A percentile compares a stretch with the other conserved stretches of the same genome.
phyloP scores from a whole-genome alignment of 2,329 filamentous ascomycete species.

The Rosellinia necatrix region DNA sequence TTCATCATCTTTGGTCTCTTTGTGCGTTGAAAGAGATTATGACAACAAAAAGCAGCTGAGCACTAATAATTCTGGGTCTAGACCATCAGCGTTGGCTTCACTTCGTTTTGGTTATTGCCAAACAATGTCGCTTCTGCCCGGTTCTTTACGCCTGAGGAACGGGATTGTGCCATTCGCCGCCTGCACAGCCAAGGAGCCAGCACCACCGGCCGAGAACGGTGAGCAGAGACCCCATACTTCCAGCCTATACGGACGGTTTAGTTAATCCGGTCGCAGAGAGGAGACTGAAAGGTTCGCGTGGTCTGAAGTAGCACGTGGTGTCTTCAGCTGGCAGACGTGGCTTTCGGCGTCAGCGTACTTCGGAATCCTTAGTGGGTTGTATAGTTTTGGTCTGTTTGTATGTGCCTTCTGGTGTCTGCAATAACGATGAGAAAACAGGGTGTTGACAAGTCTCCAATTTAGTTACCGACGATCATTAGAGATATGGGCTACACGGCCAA shows the following conservation, averaged over 20 bases:
- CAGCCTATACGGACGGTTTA: conserved; percentile 14
- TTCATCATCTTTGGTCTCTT: conserved; percentile 64
- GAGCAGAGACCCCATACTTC: background rate
- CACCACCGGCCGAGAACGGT: conserved; percentile 43
- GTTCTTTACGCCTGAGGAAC: conserved; percentile 59
- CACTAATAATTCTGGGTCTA: conserved; percentile 32
- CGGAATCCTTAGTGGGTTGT: conserved; percentile 60
- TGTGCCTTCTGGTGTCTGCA: conserved; percentile 32
- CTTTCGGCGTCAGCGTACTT: conserved; percentile 66
- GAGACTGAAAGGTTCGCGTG: conserved; percentile 58
- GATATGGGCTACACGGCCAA: conserved; percentile 60
- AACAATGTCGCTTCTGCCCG: conserved; percentile 58
- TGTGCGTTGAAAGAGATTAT: conserved; percentile 39
- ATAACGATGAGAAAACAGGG: background rate
- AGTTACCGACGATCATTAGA: conserved; percentile 68
- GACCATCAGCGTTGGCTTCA: conserved; percentile 58
- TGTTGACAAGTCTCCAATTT: conserved; percentile 46
- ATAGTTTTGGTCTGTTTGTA: conserved; percentile 68
- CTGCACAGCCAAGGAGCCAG: conserved; percentile 43
- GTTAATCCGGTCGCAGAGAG: conserved; percentile 32
- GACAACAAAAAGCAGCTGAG: background rate
- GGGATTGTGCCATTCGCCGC: conserved; percentile 51
- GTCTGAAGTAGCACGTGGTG: conserved; percentile 65
- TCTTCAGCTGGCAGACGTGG: conserved; percentile 66
- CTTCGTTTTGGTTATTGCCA: conserved; percentile 60